Base-by-base conservation (phyloP, 441 rosid genomes). In the Daphne laureola region DNA sequence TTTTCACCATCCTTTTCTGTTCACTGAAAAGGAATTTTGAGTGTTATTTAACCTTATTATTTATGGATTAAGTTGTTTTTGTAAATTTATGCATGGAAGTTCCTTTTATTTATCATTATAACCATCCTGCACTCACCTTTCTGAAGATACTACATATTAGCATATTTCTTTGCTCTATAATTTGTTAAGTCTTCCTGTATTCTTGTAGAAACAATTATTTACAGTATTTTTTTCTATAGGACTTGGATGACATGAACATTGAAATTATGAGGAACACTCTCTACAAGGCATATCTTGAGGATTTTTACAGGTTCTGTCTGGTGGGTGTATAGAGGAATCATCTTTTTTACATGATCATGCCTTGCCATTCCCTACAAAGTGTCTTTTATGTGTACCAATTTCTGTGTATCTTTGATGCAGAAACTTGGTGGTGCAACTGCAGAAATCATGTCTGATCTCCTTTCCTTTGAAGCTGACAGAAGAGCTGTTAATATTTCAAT, bases 201-300 rank as follows among this genome's bases (percentile, higher is more conserved):
- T 31, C 38, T 31, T 31, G 36, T 1, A 31, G 8, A 31, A 31
- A 6, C 36, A 18, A 18, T 31, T 7, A 9, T 31, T 31, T 31
- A 31, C 38, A 31, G 7, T 31, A 6, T 31, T 31, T 27, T 38
- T 17, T 8, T 35, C 43, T 54, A 18, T 62, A 93, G 98, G 97
- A 93, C 70, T 74, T 93, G 69, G 98, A 93, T 84, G 98, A 92
- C 77, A 89, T 92, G 98, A 92, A 92, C 76, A 92, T 92, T 45
- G 98, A 92, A 73, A 92, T 92, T 57, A 92, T 92, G 98, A 81
- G 98, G 76, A 92, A 92, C 63, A 92, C 97, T 9, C 97, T 92
- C 55, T 92, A 92, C 86, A 92, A 92, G 77, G 98, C 96, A 43
- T 92, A 89, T 73, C 96, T 92, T 56, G 96, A 92, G 74, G 98